Evolutionary conservation across 257 asterid genomes (phyloP).

Genomic region (Thymus mandschuricus): DNA sequence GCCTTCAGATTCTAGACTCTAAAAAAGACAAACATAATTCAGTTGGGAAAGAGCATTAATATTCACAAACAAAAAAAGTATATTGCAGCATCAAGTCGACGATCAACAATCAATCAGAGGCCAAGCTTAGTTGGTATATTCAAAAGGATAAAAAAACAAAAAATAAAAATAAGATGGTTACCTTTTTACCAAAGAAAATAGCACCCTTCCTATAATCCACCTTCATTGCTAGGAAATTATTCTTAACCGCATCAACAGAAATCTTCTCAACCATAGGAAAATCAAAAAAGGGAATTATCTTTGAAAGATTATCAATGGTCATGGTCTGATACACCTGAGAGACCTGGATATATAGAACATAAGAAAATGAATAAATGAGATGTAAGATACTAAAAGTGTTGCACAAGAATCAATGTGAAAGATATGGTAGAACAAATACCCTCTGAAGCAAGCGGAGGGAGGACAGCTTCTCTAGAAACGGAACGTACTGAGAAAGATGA

Average conservation of each 20-base stretch:
- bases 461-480: conserved; percentile 80
- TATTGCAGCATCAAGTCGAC: background rate
- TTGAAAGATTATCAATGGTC: conserved; percentile 68
- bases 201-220: conserved; percentile 78
- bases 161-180: conserved; percentile 29
- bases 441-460: conserved; percentile 86
- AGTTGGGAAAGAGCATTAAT: background rate
- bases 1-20: conserved; percentile 86
- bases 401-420: background rate
- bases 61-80: background rate
- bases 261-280: conserved; percentile 78
- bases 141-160: background rate
- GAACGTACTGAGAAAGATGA: conserved; percentile 71
- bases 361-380: background rate
- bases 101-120: background rate
- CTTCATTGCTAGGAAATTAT: conserved; percentile 72
- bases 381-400: background rate
- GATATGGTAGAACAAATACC: conserved; percentile 39
- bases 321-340: conserved; percentile 85
- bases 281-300: conserved; percentile 73
- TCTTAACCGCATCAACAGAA: conserved; percentile 83
- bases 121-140: background rate
- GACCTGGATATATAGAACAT: conserved; percentile 52
- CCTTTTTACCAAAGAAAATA: conserved; percentile 81
- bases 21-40: background rate